Evolutionary conservation across 1,139 yeast genomes (phyloP).

Genomic region (Saccharomycopsis hybrid): DNA sequence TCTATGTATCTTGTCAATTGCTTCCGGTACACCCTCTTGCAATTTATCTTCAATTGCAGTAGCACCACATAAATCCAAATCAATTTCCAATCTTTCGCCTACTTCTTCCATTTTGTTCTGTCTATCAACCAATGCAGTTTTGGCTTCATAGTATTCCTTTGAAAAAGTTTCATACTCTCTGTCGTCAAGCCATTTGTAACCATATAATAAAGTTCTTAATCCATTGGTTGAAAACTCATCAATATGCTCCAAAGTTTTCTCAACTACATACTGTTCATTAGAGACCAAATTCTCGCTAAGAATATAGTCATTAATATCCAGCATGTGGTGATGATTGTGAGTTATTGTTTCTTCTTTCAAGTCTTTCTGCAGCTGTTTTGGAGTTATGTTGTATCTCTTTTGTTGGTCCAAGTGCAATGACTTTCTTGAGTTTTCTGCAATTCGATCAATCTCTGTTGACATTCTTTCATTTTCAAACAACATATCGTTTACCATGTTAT

Average conservation of each 20-base stretch:
- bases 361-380: no score
- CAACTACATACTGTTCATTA: conserved; percentile 76
- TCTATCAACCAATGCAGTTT: conserved; percentile 67
- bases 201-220: conserved; percentile 78
- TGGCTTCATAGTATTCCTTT: conserved; percentile 61
- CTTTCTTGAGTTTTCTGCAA: conserved; percentile 52
- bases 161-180: conserved; percentile 64
- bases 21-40: conserved; percentile 92
- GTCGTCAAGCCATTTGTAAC: conserved; percentile 63
- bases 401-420: conserved; percentile 61
- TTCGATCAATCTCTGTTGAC: conserved; percentile 52
- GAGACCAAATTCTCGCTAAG: conserved; percentile 36
- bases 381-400: conserved; percentile 48
- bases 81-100: conserved; percentile 66
- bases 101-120: conserved; percentile 58
- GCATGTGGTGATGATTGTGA: no score
- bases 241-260: conserved; percentile 79
- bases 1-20: conserved; percentile 83
- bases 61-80: conserved; percentile 73
- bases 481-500: conserved; percentile 47
- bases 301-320: no score
- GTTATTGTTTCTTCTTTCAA: no score
- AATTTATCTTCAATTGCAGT: conserved; percentile 97
- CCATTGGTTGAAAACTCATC: conserved; percentile 96
- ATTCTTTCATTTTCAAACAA: conserved; percentile 41